Evolutionary conservation across 257 asterid genomes (phyloP).

Genomic region (Gentiana dahurica): DNA sequence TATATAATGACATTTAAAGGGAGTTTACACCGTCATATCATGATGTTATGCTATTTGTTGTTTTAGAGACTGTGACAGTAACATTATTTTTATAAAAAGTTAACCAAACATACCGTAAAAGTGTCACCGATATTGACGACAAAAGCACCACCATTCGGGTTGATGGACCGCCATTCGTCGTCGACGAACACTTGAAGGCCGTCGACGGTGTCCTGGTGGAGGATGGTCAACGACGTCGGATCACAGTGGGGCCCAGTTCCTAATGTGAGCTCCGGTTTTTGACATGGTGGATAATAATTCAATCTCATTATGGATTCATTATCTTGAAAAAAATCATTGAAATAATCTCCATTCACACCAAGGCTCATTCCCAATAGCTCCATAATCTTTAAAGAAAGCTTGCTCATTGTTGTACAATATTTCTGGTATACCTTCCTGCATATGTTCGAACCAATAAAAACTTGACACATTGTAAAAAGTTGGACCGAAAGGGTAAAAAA

Average conservation of each 20-base stretch:
- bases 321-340: constrained; percentile 20
- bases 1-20: too few relatives aligned
- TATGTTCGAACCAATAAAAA: too few relatives aligned
- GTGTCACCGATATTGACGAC: constrained; percentile 36
- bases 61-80: too few relatives aligned
- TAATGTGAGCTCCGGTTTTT: constrained; percentile 23
- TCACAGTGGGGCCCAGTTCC: constrained; percentile 51
- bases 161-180: constrained; percentile 25
- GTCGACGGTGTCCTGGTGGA: constrained; percentile 36
- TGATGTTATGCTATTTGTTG: too few relatives aligned
- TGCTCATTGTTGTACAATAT: constrained; percentile 29
- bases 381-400: constrained; percentile 19
- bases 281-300: constrained; percentile 38
- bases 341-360: constrained; percentile 21
- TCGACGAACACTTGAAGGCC: constrained; percentile 29
- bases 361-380: constrained; percentile 32
- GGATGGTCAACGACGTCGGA: constrained; percentile 31
- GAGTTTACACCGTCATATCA: too few relatives aligned
- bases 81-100: too few relatives aligned
- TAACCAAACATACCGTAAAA: constrained; percentile 14
- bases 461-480: too few relatives aligned
- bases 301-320: constrained; percentile 30
- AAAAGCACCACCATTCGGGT: constrained; percentile 22
- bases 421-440: constrained; percentile 11
- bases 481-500: too few relatives aligned